Base-by-base conservation (phyloP, 2,329 filamentous ascomycete species). In the Drechslerella dactyloides region DNA sequence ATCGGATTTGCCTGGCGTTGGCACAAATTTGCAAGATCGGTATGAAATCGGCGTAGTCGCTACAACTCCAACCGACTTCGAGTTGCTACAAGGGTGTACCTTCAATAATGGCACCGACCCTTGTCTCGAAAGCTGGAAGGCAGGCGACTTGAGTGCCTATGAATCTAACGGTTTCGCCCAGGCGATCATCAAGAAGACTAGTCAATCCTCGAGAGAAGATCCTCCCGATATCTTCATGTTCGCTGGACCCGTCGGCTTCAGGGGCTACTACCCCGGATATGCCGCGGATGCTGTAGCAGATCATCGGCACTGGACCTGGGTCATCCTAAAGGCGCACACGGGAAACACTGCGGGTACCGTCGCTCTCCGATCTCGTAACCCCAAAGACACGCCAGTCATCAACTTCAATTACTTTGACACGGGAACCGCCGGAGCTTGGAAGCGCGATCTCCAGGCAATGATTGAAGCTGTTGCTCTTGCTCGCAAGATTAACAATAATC, bases 11-110 rank as follows among this genome's bases (percentile, higher is more conserved):
- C 84, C 84, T 0, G 85, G 87, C 50, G 86, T 90, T 1, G 87
- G 87, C 3, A 84, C 83, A 65, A 87, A 89, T 78, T 81, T 90
- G 2, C 81, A 87, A 66, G 87, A 90, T 76, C 86, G 87, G 51
- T 84, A 84, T 48, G 84, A 84, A 69, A 81, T 86, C 30, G 81
- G 82, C 0, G 80, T 84, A 57, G 80, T 84, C 13, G 83, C 83
- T 51, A 79, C 82, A 8, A 76, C 82, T 1, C 84, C 76, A 1
- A 80, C 76, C 42, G 78, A 80, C 65, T 82, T 81, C 75, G 76
- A 76, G 6, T 74, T 79, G 37, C 78, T 79, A 30, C 73, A 78
- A 2, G 78, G 78, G 33, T 81, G 80, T 13, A 81, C 78, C 68
- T 81, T 76, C 0, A 74, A 75, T 52, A 77, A 76, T 75, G 76